Evolutionary conservation across 495 filamentous ascomycete genomes (phyloP), one percentile per base, ranked within the genome.

Genomic region (Polyplosphaeria fusca): DNA sequence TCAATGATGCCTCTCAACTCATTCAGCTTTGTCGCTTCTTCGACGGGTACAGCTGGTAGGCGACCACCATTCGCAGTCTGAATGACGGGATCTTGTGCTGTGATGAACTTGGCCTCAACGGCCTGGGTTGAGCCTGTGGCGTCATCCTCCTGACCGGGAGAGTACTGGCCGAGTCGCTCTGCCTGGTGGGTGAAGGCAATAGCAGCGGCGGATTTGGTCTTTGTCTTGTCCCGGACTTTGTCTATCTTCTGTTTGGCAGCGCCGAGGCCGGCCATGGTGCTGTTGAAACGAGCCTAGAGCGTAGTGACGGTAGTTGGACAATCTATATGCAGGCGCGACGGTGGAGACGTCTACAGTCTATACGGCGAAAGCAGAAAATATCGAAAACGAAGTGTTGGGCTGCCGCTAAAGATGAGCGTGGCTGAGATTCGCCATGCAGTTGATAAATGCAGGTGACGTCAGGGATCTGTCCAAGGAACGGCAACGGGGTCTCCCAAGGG

Each of bases 1-100:
- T 78, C 67, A 5, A 79, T 40, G 39, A 82, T 71, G n/a, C 82
- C 77, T 56, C 73, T 78, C 26, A 88, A 63, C 23, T 73, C 51
- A 59, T 90, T 91, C 37, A 89, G 74, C 68, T 83, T 83, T 47
- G 77, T 67, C 3, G 87, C 85, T 69, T 89, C 85, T 3, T 73
- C 70, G 0, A 86, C 59, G 2, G 84, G 85, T 1, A 88, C 82
- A 0, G 77, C 75, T 0, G 87, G 86, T 16, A 89, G 66, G 16
- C 85, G 73, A 49, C 76, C 76, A 14, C 85, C 85, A 66, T 84
- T 78, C 9, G 80, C 76, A 3, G 85, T 86, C 38, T 80, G 71
- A 46, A 89, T 79, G n/a, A 88, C 80, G 0, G 86, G 82, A 70
- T 89, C 86, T 43, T 82, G 78, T 0, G 82, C 73, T 1, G 86